phyloP scores from a whole-genome alignment of 2,329 filamentous ascomycete species.

The Talaromyces funiculosus region DNA sequence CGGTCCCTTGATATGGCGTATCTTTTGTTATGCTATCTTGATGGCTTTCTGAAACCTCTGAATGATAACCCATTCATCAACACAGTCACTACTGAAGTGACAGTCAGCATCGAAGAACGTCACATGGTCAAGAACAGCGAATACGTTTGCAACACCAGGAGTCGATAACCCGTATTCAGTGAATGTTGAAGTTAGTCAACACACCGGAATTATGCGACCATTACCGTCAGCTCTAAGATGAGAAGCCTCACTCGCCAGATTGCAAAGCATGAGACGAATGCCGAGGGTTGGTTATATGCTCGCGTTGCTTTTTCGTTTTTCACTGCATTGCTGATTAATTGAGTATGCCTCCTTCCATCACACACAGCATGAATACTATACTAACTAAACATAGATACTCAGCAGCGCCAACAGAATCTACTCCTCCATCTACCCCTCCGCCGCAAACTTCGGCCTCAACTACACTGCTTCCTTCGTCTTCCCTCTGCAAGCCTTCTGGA shows the following conservation, averaged over 20 bases:
- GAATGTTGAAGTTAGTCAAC: slow-evolving; percentile 33
- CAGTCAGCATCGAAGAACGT: slow-evolving; percentile 15
- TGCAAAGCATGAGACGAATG: slow-evolving; percentile 24
- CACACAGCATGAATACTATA: too few species aligned
- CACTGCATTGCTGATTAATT: slow-evolving; percentile 30
- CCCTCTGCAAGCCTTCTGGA: slow-evolving; percentile 76
- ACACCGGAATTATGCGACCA: slow-evolving; percentile 34
- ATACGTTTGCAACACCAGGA: neutral
- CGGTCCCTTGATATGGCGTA: slow-evolving; percentile 64
- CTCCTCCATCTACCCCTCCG: slow-evolving; percentile 52
- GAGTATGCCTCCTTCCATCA: slow-evolving; percentile 20
- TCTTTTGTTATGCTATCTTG: slow-evolving; percentile 55
- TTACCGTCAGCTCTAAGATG: slow-evolving; percentile 27
- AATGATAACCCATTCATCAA: slow-evolving; percentile 16
- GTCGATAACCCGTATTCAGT: slow-evolving; percentile 11
- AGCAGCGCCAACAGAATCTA: slow-evolving; percentile 70
- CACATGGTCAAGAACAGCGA: slow-evolving; percentile 11
- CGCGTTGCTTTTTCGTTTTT: slow-evolving; percentile 27
- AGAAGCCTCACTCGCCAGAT: slow-evolving; percentile 11
- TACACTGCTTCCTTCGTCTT: slow-evolving; percentile 65
- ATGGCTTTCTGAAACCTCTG: slow-evolving; percentile 16
- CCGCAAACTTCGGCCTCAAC: slow-evolving; percentile 53
- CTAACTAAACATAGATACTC: slow-evolving; percentile 41
- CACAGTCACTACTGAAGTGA: slow-evolving; percentile 12
- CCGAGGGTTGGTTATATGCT: slow-evolving; percentile 26